Conservation (phyloP, 2,329 filamentous ascomycete species). For the Microsporum audouinii region DNA sequence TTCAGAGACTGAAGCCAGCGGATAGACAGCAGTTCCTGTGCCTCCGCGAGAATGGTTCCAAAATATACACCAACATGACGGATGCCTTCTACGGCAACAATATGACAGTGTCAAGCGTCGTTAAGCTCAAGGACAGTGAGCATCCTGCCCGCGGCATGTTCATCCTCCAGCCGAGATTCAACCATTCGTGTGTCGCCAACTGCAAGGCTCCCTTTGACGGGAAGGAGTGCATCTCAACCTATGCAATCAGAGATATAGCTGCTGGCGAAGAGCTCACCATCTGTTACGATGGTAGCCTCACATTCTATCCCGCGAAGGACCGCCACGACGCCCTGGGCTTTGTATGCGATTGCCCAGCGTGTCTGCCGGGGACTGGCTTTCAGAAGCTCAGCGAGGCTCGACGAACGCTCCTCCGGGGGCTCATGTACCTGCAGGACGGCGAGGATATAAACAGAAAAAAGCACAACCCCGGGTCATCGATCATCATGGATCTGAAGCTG, state of each 20-base stretch:
- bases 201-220: slow-evolving; percentile 11
- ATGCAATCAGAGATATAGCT: slow-evolving; percentile 15
- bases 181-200: slow-evolving; percentile 22
- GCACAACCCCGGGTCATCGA: background rate
- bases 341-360: slow-evolving; percentile 9
- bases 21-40: slow-evolving; percentile 5
- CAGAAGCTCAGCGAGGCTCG: slow-evolving; percentile 10
- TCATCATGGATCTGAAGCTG: slow-evolving; percentile 8
- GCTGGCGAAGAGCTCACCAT: slow-evolving; percentile 19
- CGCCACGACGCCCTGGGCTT: slow-evolving; percentile 9
- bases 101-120: background rate
- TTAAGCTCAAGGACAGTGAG: background rate
- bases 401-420: slow-evolving; percentile 5
- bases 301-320: background rate
- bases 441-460: background rate
- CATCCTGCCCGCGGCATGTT: background rate
- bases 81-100: background rate
- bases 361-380: background rate
- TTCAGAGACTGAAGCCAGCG: background rate
- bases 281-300: slow-evolving; percentile 6
- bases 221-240: slow-evolving; percentile 9
- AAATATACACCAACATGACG: background rate
- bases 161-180: slow-evolving; percentile 10
- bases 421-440: slow-evolving; percentile 5
- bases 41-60: background rate